Base-by-base conservation (phyloP, 2,329 filamentous ascomycete genomes). In the Elsinoe perseae region DNA sequence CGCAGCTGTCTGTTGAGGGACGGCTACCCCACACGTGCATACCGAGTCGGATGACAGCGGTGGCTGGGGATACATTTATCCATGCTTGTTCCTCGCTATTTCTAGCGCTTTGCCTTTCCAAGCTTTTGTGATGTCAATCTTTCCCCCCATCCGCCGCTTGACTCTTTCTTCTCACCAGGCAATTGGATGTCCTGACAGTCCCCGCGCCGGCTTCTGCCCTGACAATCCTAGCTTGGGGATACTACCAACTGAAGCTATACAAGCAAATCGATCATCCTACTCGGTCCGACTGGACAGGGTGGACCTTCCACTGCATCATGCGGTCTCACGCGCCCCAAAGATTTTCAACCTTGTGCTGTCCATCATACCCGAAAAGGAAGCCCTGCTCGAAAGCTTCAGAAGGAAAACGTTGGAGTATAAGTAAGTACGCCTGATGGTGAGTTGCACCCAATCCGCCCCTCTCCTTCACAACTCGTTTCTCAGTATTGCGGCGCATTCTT, bases 201-300 rank as follows among this genome's bases (percentile, higher is more conserved):
- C 18, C 44, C 44, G 28, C 28, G 48, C 38, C 48, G 48, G 48
- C 48, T 21, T 52, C 21, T 34, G 48, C 20, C 40, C 14, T 23
- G 9, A 18, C 40, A n/a, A 20, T 8, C 4, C 20, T 44, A 10
- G 40, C 18, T 32, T n/a, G 44, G 44, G 5, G 44, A 7, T 18
- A 32, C 8, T 14, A 18, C 44, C 44, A 12, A 32, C 8, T 14
- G 18, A 14, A 18, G 25, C 44, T 44, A 27, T 27, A 44, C 40
- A 16, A 44, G 40, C 40, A 44, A 44, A 50, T 20, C n/a, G 48
- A 52, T 48, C 43, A 16, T 48, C 43, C 43, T 25, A 48, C 43
- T 48, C 43, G 43, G 43, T 48, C 43, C 43, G 43, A 48, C 23
- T 48, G 18, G 43, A 48, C 21, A 25, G 14, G 14, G 25, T 48